phyloP scores from a whole-genome alignment of 2,329 filamentous ascomycete species.

The Colletotrichum ledebouriae region DNA sequence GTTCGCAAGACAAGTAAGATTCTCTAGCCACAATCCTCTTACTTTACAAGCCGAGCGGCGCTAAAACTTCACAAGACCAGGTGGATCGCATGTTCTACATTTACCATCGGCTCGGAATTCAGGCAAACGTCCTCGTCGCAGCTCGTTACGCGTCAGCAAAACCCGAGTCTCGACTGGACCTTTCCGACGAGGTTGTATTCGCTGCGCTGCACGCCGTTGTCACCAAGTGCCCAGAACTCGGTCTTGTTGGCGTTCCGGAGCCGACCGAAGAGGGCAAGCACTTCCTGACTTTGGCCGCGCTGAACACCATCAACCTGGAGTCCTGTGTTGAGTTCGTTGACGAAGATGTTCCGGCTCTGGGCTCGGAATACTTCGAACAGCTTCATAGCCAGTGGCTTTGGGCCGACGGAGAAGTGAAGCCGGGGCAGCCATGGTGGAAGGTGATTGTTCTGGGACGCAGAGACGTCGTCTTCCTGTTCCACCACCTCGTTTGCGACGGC shows the following conservation, averaged over 20 bases:
- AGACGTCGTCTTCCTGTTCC: constrained; percentile 35
- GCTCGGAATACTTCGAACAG: constrained; percentile 4
- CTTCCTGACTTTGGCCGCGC: constrained; percentile 21
- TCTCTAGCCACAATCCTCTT: too few species aligned
- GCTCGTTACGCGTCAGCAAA: constrained; percentile 41
- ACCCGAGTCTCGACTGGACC: neutral
- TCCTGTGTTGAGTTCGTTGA: constrained; percentile 38
- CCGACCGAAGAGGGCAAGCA: constrained; percentile 23
- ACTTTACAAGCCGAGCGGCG: neutral
- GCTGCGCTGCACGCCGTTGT: constrained; percentile 43
- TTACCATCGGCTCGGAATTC: constrained; percentile 44
- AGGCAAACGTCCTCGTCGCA: constrained; percentile 45
- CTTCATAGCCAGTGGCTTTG: constrained; percentile 33
- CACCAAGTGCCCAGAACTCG: constrained; percentile 41
- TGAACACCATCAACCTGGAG: constrained; percentile 30
- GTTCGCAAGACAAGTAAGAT: constrained; percentile 25
- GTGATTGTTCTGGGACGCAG: constrained; percentile 27
- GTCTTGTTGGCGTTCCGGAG: constrained; percentile 39
- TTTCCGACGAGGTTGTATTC: constrained; percentile 36
- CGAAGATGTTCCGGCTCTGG: constrained; percentile 6
- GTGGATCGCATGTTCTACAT: constrained; percentile 44
- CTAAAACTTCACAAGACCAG: neutral
- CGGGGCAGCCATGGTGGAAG: constrained; percentile 37
- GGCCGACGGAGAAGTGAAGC: constrained; percentile 22
- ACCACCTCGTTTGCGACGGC: constrained; percentile 39